Percentiles rank a stretch among this genome's conserved stretches.
Evolutionary conservation across 495 filamentous ascomycete species (phyloP).

Genomic region (Xylaria cubensis): DNA sequence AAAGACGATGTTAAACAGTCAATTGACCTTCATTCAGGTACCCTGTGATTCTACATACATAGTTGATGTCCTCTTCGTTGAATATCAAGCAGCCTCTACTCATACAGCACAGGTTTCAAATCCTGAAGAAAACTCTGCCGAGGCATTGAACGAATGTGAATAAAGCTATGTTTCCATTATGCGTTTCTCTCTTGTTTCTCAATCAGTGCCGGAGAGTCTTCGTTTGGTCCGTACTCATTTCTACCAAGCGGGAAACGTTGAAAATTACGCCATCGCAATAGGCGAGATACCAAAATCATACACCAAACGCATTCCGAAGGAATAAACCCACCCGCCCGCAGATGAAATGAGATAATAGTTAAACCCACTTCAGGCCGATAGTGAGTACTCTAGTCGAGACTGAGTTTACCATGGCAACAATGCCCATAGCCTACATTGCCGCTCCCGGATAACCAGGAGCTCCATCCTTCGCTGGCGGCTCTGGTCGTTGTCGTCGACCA

Average conservation of each 20-base stretch:
- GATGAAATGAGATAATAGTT: neutral
- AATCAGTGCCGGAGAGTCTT: neutral
- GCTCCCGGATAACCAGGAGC: constrained; percentile 32
- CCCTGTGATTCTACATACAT: constrained; percentile 19
- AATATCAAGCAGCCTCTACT: constrained; percentile 21
- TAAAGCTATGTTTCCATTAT: constrained; percentile 18
- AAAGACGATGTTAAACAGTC: neutral
- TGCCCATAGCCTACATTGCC: constrained; percentile 30
- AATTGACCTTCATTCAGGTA: neutral
- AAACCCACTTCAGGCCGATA: neutral
- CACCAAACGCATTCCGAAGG: neutral
- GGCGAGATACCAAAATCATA: neutral
- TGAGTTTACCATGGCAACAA: neutral
- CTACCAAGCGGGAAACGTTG: neutral
- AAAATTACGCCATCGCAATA: neutral
- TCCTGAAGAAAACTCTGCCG: constrained; percentile 6
- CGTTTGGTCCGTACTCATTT: neutral
- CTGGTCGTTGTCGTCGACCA: constrained; percentile 48
- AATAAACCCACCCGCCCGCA: constrained; percentile 5
- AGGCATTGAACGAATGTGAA: constrained; percentile 19
- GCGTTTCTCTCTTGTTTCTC: constrained; percentile 10
- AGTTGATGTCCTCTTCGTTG: neutral
- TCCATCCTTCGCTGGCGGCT: constrained; percentile 38
- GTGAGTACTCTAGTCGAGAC: neutral
- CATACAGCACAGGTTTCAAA: constrained; percentile 21